phyloP scores from a whole-genome alignment of 1,284 basidiomycete species.

The Stereum hirsutum region DNA sequence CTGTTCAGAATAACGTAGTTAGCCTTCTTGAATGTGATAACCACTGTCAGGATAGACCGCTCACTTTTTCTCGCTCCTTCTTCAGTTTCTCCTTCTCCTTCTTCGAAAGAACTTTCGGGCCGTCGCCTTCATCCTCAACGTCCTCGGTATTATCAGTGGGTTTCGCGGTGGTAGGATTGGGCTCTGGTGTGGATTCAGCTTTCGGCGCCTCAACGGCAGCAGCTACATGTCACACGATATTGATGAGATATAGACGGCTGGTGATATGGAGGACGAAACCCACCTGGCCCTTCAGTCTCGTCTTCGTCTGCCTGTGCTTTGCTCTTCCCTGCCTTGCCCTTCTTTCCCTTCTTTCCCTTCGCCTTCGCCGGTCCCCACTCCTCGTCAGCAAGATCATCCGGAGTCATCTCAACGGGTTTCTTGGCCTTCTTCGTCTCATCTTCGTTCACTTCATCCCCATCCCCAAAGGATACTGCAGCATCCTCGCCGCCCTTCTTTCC shows the following conservation, averaged over 20 bases:
- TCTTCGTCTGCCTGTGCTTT: constrained; percentile 22
- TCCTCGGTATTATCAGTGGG: constrained; percentile 27
- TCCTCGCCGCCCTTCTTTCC: constrained; percentile 27
- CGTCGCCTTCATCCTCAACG: constrained; percentile 33
- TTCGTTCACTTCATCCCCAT: constrained; percentile 20
- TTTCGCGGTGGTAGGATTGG: constrained; percentile 7
- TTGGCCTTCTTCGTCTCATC: constrained; percentile 19
- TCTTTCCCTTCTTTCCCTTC: constrained; percentile 45
- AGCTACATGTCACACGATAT: too few relatives aligned
- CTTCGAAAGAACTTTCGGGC: constrained; percentile 66
- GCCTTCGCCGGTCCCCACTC: constrained; percentile 56
- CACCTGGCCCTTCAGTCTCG: not conserved
- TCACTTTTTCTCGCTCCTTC: constrained; percentile 89
- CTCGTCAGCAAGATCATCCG: constrained; percentile 59
- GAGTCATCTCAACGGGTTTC: constrained; percentile 39
- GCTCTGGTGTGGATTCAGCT: constrained; percentile 12
- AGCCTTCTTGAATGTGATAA: constrained; percentile 1
- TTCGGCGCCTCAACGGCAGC: constrained; percentile 20
- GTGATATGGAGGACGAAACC: not conserved
- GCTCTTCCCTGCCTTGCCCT: constrained; percentile 48
- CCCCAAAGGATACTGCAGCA: constrained; percentile 21
- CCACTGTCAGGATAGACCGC: not conserved
- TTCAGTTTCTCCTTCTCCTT: constrained; percentile 93
- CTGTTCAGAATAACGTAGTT: constrained; percentile 28
- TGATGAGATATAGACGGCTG: constrained; percentile 13